Conservation (phyloP, 352 stramenopile genomes). For the Pythium biforme region DNA sequence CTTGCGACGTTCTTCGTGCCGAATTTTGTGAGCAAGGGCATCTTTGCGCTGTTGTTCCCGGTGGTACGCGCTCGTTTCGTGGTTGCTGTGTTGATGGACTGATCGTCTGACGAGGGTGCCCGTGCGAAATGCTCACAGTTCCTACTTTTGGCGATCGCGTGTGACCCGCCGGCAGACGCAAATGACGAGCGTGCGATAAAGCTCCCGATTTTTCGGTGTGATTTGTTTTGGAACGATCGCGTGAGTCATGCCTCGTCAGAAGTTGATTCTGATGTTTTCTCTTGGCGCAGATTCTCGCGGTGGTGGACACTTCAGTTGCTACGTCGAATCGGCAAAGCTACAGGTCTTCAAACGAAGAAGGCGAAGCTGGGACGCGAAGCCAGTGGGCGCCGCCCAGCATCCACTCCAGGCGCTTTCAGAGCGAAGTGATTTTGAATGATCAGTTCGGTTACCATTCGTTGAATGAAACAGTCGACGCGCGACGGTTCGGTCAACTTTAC, state of each 20-base stretch:
- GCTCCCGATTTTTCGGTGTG: constrained; percentile 75
- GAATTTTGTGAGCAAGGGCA: constrained; percentile 90
- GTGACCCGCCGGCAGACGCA: constrained; percentile 57
- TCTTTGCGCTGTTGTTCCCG: constrained; percentile 86
- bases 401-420: neutral
- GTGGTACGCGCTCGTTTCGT: constrained; percentile 41
- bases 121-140: constrained; percentile 39
- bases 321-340: constrained; percentile 75
- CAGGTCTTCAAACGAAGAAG: constrained; percentile 76
- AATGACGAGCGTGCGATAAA: constrained; percentile 43
- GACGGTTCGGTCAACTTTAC: constrained; percentile 7
- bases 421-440: neutral
- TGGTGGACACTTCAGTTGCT: constrained; percentile 85
- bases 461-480: constrained; percentile 21
- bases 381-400: neutral
- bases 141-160: constrained; percentile 77
- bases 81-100: too few relatives aligned
- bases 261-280: neutral
- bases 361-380: constrained; percentile 8
- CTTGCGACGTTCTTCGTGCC: constrained; percentile 87
- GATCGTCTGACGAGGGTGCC: neutral
- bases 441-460: neutral
- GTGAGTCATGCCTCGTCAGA: neutral
- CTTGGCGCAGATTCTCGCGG: constrained; percentile 53
- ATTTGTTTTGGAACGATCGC: neutral